Conservation (phyloP, 192 early-diverging fungal genomes). For the Coemansia sp. region DNA sequence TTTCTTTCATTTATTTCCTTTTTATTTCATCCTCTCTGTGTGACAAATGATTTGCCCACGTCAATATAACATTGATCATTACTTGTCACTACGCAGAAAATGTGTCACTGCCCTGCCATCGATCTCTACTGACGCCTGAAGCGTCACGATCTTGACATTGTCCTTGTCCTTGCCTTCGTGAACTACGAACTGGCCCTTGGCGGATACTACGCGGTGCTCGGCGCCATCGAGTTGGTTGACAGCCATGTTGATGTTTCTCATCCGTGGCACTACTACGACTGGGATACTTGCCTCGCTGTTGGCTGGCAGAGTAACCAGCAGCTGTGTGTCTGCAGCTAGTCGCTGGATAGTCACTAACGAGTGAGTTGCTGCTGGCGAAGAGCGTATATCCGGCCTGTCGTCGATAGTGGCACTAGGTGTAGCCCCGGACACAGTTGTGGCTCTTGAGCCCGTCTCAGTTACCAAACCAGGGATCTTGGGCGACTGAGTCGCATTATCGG, state of each 20-base stretch:
- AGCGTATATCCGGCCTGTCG: background rate
- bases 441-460: background rate
- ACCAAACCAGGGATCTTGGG: background rate
- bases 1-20: background rate
- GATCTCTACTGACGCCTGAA: conserved; percentile 18
- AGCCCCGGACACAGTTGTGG: background rate
- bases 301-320: conserved; percentile 32
- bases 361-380: background rate
- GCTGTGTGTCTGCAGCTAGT: conserved; percentile 28
- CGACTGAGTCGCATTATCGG: background rate
- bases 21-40: background rate
- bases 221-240: background rate
- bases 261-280: conserved; percentile 24
- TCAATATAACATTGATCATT: background rate
- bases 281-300: conserved; percentile 40
- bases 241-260: background rate
- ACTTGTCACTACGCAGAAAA: background rate
- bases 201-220: background rate
- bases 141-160: conserved; percentile 48
- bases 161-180: conserved; percentile 55
- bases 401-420: background rate
- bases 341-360: conserved; percentile 20
- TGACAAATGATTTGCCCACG: background rate
- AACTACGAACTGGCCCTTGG: conserved; percentile 32
- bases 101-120: background rate